Base-by-base conservation (phyloP, 2,329 filamentous ascomycete species). In the Aspergillus felis region DNA sequence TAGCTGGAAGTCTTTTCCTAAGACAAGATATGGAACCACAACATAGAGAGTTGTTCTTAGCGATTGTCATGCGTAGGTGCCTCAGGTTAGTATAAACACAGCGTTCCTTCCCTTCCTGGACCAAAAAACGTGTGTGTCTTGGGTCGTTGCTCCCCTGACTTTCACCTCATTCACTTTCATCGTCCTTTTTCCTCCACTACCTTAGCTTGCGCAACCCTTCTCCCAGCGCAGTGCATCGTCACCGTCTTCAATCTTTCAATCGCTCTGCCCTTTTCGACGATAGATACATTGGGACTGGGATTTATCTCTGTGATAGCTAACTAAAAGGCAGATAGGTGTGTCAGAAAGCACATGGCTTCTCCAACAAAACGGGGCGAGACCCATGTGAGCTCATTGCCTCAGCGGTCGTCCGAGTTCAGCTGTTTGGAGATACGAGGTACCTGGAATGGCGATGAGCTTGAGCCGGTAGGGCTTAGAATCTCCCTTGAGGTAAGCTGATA, bases 341-440 rank as follows among this genome's bases (percentile, higher is more conserved):
- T 14, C 9, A 27, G 20, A 41, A 38, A 22, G 20, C n/a, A 32
- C n/a, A 51, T 38, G 29, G n/a, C 44, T 27, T 10, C 44, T 24
- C 22, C 44, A 47, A 12, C 22, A 27, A 17, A 17, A 5, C 9
- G 20, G 24, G 44, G 44, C 4, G 20, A 47, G 24, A 14, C 5
- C 44, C 44, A 47, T 47, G 9, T n/a, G 44, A 24, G 22, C 20
- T 46, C 53, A n/a, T 28, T 54, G 25, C 55, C 20, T 50, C 57
- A 22, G 50, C 54, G n/a, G 48, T 28, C 47, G 55, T 65, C 55
- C 3, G 56, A 63, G 6, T 64, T 70, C 54, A 66, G 55, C 42
- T 66, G 70, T 27, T 62, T 74, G 8, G 68, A 73, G 42, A 46
- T 75, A 24, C 64, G 59, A 35, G 68, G 69, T 14, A 65, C 65